These are phyloP conservation scores for Nymphaea thermarum DNA, from an alignment of 164 flowering plant genomes.

Conservation along the genomic window DNA sequence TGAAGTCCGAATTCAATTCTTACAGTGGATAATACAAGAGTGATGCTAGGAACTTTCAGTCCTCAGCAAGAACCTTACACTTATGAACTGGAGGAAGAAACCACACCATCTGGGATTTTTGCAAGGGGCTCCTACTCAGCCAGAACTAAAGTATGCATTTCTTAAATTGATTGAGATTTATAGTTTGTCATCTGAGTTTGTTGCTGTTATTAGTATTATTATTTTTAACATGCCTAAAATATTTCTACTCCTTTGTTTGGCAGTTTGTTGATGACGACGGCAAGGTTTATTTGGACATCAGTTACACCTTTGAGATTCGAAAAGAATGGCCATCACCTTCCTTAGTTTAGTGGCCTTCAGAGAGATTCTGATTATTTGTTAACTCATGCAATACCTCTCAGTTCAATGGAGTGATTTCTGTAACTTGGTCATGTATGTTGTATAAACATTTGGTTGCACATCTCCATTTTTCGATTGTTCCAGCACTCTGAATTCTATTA, in stretches of 20 bases:
- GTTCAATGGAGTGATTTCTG: background rate
- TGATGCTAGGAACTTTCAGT: conserved; percentile 47
- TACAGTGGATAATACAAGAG: conserved; percentile 36
- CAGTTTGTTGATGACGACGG: background rate
- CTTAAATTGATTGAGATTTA: background rate
- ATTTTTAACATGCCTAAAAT: background rate
- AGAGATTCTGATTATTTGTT: background rate
- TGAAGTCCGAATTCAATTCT: too few relatives aligned
- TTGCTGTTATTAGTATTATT: too few relatives aligned
- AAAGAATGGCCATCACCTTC: conserved; percentile 31
- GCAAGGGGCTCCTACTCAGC: conserved; percentile 44
- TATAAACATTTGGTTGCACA: background rate
- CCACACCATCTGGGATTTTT: conserved; percentile 37
- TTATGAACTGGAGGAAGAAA: conserved; percentile 31
- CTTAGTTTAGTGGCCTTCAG: background rate
- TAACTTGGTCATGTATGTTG: background rate
- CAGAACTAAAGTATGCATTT: conserved; percentile 30
- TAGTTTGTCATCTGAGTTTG: background rate
- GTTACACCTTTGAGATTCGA: conserved; percentile 37
- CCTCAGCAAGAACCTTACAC: conserved; percentile 42
- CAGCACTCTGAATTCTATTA: background rate
- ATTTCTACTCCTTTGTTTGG: background rate
- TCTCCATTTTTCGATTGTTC: too few relatives aligned
- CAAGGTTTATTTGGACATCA: background rate
- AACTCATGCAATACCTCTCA: background rate